phyloP scores from a whole-genome alignment of 768 basidiomycete genomes.

The Pleurotus ostreatus region DNA sequence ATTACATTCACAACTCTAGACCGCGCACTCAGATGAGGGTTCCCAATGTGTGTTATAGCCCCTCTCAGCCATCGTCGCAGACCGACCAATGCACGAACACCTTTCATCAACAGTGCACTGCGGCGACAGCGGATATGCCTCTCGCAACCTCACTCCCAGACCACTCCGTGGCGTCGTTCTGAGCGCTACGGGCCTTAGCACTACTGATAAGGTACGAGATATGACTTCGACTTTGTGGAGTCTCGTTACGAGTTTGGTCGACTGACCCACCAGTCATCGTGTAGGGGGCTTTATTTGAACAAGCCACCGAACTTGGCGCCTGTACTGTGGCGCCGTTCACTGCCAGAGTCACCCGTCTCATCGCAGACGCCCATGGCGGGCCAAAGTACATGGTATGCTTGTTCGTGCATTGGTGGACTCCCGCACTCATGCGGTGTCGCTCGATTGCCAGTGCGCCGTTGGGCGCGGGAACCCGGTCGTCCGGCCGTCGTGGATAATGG shows the following conservation, averaged over 20 bases:
- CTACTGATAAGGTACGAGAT: constrained; percentile 64
- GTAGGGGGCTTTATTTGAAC: constrained; percentile 68
- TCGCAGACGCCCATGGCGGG: constrained; percentile 74
- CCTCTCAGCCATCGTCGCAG: too few relatives aligned
- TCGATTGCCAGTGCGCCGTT: constrained; percentile 63
- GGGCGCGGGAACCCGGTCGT: constrained; percentile 79
- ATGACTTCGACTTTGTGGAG: neutral
- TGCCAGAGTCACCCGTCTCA: constrained; percentile 81
- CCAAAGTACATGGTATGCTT: constrained; percentile 72
- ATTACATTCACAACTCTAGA: too few relatives aligned
- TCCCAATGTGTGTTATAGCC: too few relatives aligned
- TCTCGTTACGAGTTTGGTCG: neutral
- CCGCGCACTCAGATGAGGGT: too few relatives aligned
- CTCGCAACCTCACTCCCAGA: constrained; percentile 46
- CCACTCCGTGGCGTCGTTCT: constrained; percentile 64
- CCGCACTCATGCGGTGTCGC: neutral
- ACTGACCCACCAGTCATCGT: neutral
- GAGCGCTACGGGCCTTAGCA: constrained; percentile 61
- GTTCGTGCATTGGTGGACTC: neutral
- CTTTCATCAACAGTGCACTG: too few relatives aligned
- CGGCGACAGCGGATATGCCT: constrained; percentile 30
- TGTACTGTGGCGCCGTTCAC: constrained; percentile 67
- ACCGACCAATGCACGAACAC: too few relatives aligned
- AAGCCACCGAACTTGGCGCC: constrained; percentile 82
- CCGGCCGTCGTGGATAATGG: constrained; percentile 70